phyloP scores from a whole-genome alignment of 2,329 filamentous ascomycete species.

The Ustilaginoidea virens region DNA sequence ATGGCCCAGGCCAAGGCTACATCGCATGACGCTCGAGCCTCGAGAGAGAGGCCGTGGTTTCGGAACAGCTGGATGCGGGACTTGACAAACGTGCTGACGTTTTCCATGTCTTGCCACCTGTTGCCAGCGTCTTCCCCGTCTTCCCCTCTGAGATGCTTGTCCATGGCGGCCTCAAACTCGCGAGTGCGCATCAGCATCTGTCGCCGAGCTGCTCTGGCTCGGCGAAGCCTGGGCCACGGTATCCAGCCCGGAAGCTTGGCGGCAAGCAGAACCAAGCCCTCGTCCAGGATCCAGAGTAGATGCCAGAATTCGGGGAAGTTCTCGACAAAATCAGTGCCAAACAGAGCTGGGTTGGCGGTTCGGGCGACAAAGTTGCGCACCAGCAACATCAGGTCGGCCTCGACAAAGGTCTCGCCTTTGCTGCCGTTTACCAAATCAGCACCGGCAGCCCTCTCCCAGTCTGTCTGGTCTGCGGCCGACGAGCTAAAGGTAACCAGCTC shows the following conservation, averaged over 20 bases:
- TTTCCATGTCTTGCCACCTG: conserved; percentile 22
- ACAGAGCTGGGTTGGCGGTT: conserved; percentile 18
- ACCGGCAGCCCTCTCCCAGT: conserved; percentile 21
- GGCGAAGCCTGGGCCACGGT: conserved; percentile 16
- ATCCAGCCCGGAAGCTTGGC: conserved; percentile 17
- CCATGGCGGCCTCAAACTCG: conserved; percentile 21
- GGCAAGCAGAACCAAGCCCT: conserved; percentile 16
- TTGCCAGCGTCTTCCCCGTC: conserved; percentile 16
- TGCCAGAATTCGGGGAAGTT: conserved; percentile 23
- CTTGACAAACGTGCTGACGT: conserved; percentile 18
- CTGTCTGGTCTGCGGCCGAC: conserved; percentile 20
- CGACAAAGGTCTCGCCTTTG: conserved; percentile 13
- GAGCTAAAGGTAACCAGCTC: conserved; percentile 24
- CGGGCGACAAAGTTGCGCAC: conserved; percentile 20
- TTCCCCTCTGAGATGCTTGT: conserved; percentile 16
- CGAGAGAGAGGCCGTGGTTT: conserved; percentile 13
- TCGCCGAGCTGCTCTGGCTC: conserved; percentile 14
- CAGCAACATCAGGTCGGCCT: conserved; percentile 18
- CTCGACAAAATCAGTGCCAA: conserved; percentile 25
- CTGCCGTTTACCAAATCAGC: conserved; percentile 15
- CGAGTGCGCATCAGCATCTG: conserved; percentile 13
- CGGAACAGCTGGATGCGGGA: conserved; percentile 15
- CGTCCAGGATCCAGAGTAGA: conserved; percentile 22
- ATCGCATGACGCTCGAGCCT: conserved; percentile 19
- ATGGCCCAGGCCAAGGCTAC: conserved; percentile 22